Evolutionary conservation across 345 rosid genomes (phyloP), one percentile per base, ranked within the genome.

Genomic region (Boechera divaricarpa): DNA sequence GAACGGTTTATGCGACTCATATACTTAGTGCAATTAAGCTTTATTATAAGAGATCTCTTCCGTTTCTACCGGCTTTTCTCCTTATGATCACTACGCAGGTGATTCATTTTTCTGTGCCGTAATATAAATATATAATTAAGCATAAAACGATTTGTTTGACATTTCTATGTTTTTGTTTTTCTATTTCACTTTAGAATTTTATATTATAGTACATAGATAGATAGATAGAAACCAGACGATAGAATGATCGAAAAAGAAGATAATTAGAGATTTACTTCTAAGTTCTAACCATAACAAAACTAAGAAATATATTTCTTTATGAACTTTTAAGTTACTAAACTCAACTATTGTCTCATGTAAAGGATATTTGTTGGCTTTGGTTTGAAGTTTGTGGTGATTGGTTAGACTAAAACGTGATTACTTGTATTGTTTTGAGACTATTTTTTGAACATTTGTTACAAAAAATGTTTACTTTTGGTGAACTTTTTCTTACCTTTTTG

Each of bases 21-120:
- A 85, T 92, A 51, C 73, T 92, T 73, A 86, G 87, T 69, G 78
- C 96, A 1, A 90, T 90, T 60, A 90, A 85, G 84, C 86, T 90
- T 42, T 77, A 63, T 35, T 90, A 90, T 64, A 87, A 86, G 85
- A 81, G 85, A 64, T 8, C 81, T 36, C 90, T 92, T 24, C 57
- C 81, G 1, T 84, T 90, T 75, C 47, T 92, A 7, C 91, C 91
- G 2, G 87, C 94, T 28, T 66, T 92, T 47, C 77, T 92, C 39
- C 75, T 92, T 47, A 87, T 89, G 94, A 6, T 82, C 18, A 92
- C 98, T 16, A 90, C 98, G 58, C 98, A 92, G 94, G 97, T 91
- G 41, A 38, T 36, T 61, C 4, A 41, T 21, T 49, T 36, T 57
- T 21, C 5, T 21, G 8, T 64, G 15, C 10, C 52, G 32, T 62